Percentiles rank a stretch among this genome's conserved stretches.
Evolutionary conservation across 2,329 filamentous ascomycete genomes (phyloP).

Genomic region (Myriosclerotinia duriaeana): DNA sequence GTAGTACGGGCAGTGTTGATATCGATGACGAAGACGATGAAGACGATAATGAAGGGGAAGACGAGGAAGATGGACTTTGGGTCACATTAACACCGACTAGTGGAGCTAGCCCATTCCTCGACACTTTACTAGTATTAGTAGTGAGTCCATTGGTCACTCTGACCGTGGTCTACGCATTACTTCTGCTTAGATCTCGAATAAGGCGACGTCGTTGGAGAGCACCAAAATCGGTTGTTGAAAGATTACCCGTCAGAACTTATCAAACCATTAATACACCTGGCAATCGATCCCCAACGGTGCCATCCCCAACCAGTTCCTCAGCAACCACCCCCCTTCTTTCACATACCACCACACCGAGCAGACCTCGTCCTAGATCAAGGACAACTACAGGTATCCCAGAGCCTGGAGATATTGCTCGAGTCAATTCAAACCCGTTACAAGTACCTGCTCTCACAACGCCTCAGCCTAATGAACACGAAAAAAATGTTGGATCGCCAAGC

Average conservation of each 20-base stretch:
- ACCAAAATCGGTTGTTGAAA: conserved; percentile 94
- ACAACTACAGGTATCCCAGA: conserved; percentile 62
- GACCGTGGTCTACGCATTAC: conserved; percentile 85
- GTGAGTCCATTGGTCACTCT: conserved; percentile 90
- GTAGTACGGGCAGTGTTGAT: conserved; percentile 25
- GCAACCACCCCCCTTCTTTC: conserved; percentile 80
- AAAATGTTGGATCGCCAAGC: conserved; percentile 47
- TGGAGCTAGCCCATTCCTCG: conserved; percentile 89
- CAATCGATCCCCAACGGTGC: conserved; percentile 55
- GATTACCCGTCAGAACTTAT: conserved; percentile 92
- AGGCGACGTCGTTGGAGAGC: conserved; percentile 89
- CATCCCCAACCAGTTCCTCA: conserved; percentile 65
- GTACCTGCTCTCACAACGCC: conserved; percentile 30
- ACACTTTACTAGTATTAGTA: conserved; percentile 94
- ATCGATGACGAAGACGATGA: conserved; percentile 39
- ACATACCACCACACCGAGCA: conserved; percentile 48
- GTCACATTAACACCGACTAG: conserved; percentile 92
- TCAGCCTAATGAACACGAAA: conserved; percentile 48
- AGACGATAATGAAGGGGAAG: conserved; percentile 45
- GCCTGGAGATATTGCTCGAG: conserved; percentile 48
- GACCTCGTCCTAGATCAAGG: conserved; percentile 61
- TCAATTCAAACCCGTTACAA: conserved; percentile 43
- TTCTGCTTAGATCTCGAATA: conserved; percentile 84
- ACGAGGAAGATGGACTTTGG: conserved; percentile 78
- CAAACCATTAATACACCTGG: conserved; percentile 73